Evolutionary conservation across 208 protist species (phyloP).

Genomic region (Porcisia deanei): DNA sequence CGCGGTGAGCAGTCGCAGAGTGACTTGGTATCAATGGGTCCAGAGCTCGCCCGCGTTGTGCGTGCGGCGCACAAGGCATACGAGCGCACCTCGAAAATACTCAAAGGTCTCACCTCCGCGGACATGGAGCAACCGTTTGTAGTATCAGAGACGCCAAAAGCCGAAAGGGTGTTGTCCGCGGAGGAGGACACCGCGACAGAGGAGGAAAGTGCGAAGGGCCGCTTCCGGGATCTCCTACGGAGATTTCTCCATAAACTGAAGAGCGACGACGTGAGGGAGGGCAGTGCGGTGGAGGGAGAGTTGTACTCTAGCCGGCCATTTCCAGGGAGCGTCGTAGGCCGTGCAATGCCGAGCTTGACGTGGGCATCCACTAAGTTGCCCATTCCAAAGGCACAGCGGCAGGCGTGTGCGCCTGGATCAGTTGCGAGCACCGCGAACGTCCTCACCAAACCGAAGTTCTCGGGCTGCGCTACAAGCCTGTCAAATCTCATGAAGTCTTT

Average conservation of each 20-base stretch:
- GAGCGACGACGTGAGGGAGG: constrained; percentile 1
- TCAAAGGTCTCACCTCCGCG: constrained; percentile 12
- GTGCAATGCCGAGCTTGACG: background rate
- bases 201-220: constrained; percentile 10
- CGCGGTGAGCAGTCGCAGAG: no score
- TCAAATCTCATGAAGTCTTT: constrained; percentile 35
- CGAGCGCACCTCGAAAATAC: constrained; percentile 12
- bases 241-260: constrained; percentile 11
- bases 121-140: constrained; percentile 32
- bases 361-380: no score
- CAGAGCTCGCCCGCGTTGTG: background rate
- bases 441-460: no score
- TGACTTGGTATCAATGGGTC: background rate
- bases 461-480: background rate
- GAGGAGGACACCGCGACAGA: background rate
- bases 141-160: background rate
- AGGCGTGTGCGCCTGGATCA: background rate
- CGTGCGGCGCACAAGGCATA: constrained; percentile 18
- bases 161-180: background rate
- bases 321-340: background rate
- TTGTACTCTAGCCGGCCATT: background rate
- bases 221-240: constrained; percentile 3
- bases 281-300: background rate
- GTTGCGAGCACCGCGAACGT: background rate
- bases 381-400: background rate